Conservation (phyloP, 495 filamentous ascomycete species). For the Xylaria flabelliformis region DNA sequence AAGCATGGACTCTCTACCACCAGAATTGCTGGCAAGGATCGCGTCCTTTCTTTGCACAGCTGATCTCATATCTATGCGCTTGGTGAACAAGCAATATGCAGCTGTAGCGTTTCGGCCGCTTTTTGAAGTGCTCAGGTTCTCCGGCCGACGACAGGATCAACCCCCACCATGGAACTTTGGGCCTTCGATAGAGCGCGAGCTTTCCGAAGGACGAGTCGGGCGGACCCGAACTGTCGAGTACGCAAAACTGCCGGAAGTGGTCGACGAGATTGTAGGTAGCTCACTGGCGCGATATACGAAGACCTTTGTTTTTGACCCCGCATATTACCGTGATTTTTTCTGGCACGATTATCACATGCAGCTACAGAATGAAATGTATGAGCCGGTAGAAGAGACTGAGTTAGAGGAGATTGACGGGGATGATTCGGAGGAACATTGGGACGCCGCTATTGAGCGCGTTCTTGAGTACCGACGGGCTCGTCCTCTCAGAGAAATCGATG, state of each 20-base stretch:
- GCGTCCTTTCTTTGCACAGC: slow-evolving; percentile 1
- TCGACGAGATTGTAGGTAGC: slow-evolving; percentile 5
- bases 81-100: slow-evolving; percentile 5
- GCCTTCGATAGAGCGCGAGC: neutral
- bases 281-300: slow-evolving; percentile 16
- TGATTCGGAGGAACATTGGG: neutral
- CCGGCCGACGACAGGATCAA: slow-evolving; percentile 11
- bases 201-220: neutral
- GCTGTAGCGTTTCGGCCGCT: slow-evolving; percentile 17
- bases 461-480: neutral
- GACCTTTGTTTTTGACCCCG: slow-evolving; percentile 21
- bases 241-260: slow-evolving; percentile 5
- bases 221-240: slow-evolving; percentile 21
- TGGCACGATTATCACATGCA: slow-evolving; percentile 14
- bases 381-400: slow-evolving; percentile 16
- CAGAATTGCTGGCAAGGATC: slow-evolving; percentile 7
- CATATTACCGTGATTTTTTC: slow-evolving; percentile 17
- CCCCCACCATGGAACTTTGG: slow-evolving; percentile 10
- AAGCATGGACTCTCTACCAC: slow-evolving; percentile 17
- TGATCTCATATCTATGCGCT: slow-evolving; percentile 15
- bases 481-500: neutral
- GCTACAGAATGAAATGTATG: slow-evolving; percentile 11
- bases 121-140: slow-evolving; percentile 16
- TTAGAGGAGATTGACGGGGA: neutral
- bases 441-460: slow-evolving; percentile 2